Base-by-base conservation (phyloP, 768 basidiomycete species). In the Collybiopsis confluens region DNA sequence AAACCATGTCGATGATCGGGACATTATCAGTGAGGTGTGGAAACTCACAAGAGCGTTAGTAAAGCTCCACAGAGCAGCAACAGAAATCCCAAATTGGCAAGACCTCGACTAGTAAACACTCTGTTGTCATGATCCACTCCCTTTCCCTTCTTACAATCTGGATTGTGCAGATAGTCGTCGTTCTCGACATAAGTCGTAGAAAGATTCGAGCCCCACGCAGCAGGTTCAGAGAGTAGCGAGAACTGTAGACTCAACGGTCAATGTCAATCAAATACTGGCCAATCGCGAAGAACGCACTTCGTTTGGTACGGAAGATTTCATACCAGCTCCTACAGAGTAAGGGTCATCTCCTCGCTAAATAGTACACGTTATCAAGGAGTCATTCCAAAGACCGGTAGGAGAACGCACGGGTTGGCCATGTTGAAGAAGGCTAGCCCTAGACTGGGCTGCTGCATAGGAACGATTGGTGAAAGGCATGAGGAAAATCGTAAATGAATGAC, bases 81-180 rank as follows among this genome's bases (percentile, higher is more conserved):
- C 21, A 93, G 71, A 64, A 88, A 92, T 1, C 90, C 85, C 0
- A 90, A 64, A 63, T 94, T 93, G 6, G 77, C 73, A 47, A 90
- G 62, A 36, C 88, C 88, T 69, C 90, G 73, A 54, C 72, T 63
- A 15, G 82, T 81, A 60, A 82, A 75, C 48, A 77, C 68, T 54
- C 78, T 70, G 16, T 77, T 76, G 13, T 71, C 68, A 51, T 66
- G 56, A 54, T 75, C 71, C 23, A 65, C 65, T 44, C 68, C 40
- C 66, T 67, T 52, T 68, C 64, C 43, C 63, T 66, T 35, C 63
- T 62, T 18, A 67, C 63, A 58, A 58, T 61, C 28, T 75, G 88
- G 88, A 57, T 88, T 80, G 64, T 91, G 88, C 18, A 91, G 70
- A 43, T 80, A 79, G 64, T 91, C 89, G 63, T 90, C 88, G 5